These are phyloP conservation scores for Deinandra increscens DNA, from an alignment of 129 eudicot species.

Conservation along the genomic window DNA sequence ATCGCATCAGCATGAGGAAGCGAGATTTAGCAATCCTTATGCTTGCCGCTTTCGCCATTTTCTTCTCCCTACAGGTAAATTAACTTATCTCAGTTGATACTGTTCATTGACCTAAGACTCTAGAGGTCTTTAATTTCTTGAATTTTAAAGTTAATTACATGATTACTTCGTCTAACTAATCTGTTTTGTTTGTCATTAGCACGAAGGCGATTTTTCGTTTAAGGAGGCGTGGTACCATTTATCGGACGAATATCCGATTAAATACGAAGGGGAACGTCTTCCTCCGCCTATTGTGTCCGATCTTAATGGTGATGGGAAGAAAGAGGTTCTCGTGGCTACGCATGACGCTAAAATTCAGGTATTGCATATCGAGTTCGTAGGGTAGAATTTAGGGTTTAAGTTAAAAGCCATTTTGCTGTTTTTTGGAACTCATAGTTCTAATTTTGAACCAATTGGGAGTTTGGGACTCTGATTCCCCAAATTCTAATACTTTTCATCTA, in stretches of 20 bases:
- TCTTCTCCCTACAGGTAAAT: conserved; percentile 87
- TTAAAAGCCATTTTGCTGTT: background rate
- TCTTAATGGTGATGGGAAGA: conserved; percentile 91
- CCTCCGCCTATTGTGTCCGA: conserved; percentile 95
- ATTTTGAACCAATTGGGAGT: background rate
- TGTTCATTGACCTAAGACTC: conserved; percentile 19
- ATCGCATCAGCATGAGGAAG: conserved; percentile 65
- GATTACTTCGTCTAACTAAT: conserved; percentile 1
- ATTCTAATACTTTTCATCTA: too few relatives aligned
- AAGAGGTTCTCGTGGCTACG: conserved; percentile 86
- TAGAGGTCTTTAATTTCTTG: conserved; percentile 3
- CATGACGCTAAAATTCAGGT: conserved; percentile 98
- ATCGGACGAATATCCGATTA: conserved; percentile 83
- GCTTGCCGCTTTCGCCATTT: conserved; percentile 94
- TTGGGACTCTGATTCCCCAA: background rate
- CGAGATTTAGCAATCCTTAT: conserved; percentile 93
- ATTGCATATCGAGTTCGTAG: background rate
- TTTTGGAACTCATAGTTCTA: conserved; percentile 4
- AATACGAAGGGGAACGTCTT: conserved; percentile 88
- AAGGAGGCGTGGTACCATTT: conserved; percentile 93
- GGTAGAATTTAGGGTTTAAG: conserved; percentile 9
- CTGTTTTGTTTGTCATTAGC: conserved; percentile 36
- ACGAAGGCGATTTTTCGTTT: conserved; percentile 91
- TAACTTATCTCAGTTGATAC: background rate
- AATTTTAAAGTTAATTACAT: background rate